These are phyloP conservation scores for Exophiala mesophila DNA, from an alignment of 2,329 filamentous ascomycete species.

Conservation along the genomic window DNA sequence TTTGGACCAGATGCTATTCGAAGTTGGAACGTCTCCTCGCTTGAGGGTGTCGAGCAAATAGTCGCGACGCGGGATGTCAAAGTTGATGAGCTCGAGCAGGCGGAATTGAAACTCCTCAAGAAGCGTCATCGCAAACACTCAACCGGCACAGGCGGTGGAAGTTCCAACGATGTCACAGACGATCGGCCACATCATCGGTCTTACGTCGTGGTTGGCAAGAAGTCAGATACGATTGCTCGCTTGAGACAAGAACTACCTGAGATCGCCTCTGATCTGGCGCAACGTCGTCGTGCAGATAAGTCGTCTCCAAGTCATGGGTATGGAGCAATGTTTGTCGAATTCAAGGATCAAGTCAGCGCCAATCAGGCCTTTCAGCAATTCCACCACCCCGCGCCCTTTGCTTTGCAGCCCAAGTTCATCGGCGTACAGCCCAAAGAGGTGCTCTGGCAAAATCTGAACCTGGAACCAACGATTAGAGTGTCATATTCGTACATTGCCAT, in stretches of 20 bases:
- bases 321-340: constrained; percentile 85
- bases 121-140: constrained; percentile 52
- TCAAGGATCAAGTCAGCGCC: constrained; percentile 72
- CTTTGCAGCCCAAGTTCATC: constrained; percentile 79
- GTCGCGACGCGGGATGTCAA: constrained; percentile 74
- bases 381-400: constrained; percentile 55
- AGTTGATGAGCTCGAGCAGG: constrained; percentile 72
- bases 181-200: constrained; percentile 65
- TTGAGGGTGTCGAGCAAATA: constrained; percentile 69
- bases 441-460: constrained; percentile 78
- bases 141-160: constrained; percentile 4
- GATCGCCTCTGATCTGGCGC: constrained; percentile 65
- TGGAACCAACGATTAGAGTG: constrained; percentile 58
- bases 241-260: constrained; percentile 68
- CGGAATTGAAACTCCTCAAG: constrained; percentile 84
- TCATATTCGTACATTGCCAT: constrained; percentile 65
- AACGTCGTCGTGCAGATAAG: constrained; percentile 30
- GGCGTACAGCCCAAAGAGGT: constrained; percentile 78
- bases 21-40: constrained; percentile 78
- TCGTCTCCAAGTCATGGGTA: constrained; percentile 6
- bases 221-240: constrained; percentile 49
- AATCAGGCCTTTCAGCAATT: constrained; percentile 70
- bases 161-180: background rate
- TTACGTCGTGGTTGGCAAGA: constrained; percentile 60
- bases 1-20: constrained; percentile 72